These are phyloP conservation scores for Apodospora peruviana DNA, from an alignment of 495 filamentous ascomycete species.

Conservation along the genomic window DNA sequence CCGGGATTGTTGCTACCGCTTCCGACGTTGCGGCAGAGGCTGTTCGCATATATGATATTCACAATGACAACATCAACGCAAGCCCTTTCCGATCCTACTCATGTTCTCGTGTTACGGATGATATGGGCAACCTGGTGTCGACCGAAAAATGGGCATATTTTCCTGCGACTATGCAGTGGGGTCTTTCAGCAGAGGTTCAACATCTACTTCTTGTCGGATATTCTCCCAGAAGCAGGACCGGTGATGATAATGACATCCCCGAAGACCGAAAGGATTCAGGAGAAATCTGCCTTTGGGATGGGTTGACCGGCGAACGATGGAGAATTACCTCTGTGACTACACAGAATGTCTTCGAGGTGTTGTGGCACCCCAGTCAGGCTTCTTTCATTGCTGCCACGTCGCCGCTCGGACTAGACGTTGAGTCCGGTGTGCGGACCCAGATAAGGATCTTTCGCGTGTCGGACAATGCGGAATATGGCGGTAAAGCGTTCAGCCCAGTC, in stretches of 20 bases:
- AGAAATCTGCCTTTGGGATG: slow-evolving; percentile 69
- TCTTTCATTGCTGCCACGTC: slow-evolving; percentile 59
- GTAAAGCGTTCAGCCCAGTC: slow-evolving; percentile 28
- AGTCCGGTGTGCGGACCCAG: slow-evolving; percentile 41
- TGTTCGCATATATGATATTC: slow-evolving; percentile 43
- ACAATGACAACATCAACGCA: slow-evolving; percentile 21
- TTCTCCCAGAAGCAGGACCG: slow-evolving; percentile 51
- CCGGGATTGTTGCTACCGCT: slow-evolving; percentile 45
- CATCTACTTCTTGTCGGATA: slow-evolving; percentile 72
- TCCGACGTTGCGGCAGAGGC: slow-evolving; percentile 42
- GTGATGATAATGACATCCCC: slow-evolving; percentile 49
- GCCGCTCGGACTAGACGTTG: slow-evolving; percentile 37
- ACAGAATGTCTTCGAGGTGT: slow-evolving; percentile 73
- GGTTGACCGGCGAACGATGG: slow-evolving; percentile 41
- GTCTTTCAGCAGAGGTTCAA: slow-evolving; percentile 40
- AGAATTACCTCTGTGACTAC: slow-evolving; percentile 46
- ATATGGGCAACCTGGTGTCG: slow-evolving; percentile 31
- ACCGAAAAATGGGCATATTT: slow-evolving; percentile 53
- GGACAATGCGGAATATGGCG: slow-evolving; percentile 20
- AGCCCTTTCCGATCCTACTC: slow-evolving; percentile 35
- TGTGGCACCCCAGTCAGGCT: slow-evolving; percentile 63
- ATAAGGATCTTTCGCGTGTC: slow-evolving; percentile 39
- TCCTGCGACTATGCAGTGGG: slow-evolving; percentile 74
- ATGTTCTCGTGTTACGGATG: slow-evolving; percentile 42
- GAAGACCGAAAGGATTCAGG: slow-evolving; percentile 50